A percentile compares a stretch with the other conserved stretches of the same genome.
Evolutionary conservation across 257 asterid species (phyloP).

Genomic region (Cinchona pubescens): DNA sequence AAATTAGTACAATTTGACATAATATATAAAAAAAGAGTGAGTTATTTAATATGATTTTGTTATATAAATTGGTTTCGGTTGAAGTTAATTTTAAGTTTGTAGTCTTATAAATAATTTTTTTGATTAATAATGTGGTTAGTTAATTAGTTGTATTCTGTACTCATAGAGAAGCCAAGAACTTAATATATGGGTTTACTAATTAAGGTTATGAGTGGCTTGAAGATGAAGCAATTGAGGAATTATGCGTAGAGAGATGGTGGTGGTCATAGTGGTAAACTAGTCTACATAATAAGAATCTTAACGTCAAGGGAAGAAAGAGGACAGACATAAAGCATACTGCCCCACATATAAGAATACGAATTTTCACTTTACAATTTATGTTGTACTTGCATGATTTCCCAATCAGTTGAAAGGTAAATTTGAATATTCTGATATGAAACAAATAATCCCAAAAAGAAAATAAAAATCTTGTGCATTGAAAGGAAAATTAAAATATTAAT

Average conservation of each 20-base stretch:
- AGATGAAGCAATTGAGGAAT: conserved; percentile 52
- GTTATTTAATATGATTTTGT: no score
- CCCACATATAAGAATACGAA: conserved; percentile 37
- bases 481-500: background rate
- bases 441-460: background rate
- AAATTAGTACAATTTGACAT: no score
- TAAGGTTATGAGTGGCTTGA: conserved; percentile 51
- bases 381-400: conserved; percentile 21
- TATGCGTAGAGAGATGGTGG: conserved; percentile 40
- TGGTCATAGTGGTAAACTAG: conserved; percentile 21
- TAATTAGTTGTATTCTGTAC: background rate
- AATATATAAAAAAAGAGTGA: no score
- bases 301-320: conserved; percentile 25
- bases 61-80: no score
- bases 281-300: conserved; percentile 25
- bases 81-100: no score
- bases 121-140: no score
- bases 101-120: no score
- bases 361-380: conserved; percentile 50
- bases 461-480: background rate
- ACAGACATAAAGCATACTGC: conserved; percentile 33
- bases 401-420: conserved; percentile 1
- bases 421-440: background rate
- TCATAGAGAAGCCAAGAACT: background rate
- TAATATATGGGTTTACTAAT: conserved; percentile 9